These are phyloP conservation scores for Linanthus parryae DNA, from an alignment of 148 eudicot species.

Conservation along the genomic window DNA sequence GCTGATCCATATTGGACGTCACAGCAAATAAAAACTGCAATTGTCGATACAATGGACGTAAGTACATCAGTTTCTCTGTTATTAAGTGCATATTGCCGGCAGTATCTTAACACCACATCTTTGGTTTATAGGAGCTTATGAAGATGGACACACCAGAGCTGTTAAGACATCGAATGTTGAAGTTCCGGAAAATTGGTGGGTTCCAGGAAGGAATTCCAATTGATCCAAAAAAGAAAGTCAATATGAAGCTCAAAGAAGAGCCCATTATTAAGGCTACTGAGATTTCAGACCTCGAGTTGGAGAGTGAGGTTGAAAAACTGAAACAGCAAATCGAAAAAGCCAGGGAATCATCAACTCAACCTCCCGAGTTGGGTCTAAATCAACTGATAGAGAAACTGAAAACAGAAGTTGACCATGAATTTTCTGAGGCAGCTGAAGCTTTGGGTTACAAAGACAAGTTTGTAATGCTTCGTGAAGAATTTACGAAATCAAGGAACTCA, in stretches of 20 bases:
- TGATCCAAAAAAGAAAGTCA: slow-evolving; percentile 51
- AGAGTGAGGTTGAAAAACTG: slow-evolving; percentile 61
- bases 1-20: slow-evolving; percentile 84
- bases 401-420: slow-evolving; percentile 60
- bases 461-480: slow-evolving; percentile 48
- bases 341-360: slow-evolving; percentile 35
- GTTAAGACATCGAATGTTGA: slow-evolving; percentile 49
- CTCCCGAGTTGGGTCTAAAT: slow-evolving; percentile 43
- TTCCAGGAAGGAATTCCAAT: slow-evolving; percentile 58
- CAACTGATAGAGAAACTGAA: slow-evolving; percentile 55
- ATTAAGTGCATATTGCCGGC: slow-evolving; percentile 2
- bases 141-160: slow-evolving; percentile 66
- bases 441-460: slow-evolving; percentile 55
- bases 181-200: slow-evolving; percentile 78
- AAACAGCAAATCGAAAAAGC: slow-evolving; percentile 59
- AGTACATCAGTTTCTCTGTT: slow-evolving; percentile 23
- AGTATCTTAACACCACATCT: slow-evolving; percentile 5
- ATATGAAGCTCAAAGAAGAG: slow-evolving; percentile 64
- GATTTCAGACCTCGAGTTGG: slow-evolving; percentile 52
- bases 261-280: slow-evolving; percentile 33
- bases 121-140: slow-evolving; percentile 54
- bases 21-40: slow-evolving; percentile 65
- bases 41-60: slow-evolving; percentile 74
- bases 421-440: slow-evolving; percentile 54
- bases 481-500: slow-evolving; percentile 52